Base-by-base conservation (phyloP, 257 asterid species). In the Penstemon newberryi region DNA sequence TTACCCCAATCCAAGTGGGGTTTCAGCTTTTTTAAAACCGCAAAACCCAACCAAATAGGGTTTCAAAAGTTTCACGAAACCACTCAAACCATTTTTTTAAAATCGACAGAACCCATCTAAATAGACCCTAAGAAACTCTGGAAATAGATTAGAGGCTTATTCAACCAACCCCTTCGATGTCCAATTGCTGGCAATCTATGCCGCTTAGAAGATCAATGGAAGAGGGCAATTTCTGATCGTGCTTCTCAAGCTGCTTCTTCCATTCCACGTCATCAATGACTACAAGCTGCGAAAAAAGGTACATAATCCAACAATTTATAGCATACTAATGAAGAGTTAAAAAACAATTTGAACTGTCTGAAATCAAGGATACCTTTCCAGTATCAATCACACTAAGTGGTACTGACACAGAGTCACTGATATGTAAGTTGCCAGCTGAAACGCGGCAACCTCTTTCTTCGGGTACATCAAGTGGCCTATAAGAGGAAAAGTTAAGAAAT, bases 381-480 rank as follows among this genome's bases (percentile, higher is more conserved):
- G 77, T 70, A 52, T 88, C 97, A 47, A 90, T 88, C 60, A 82
- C 83, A 72, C 84, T 76, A 65, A 90, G 65, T 11, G 97, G 95
- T 51, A 86, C 56, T 1, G 80, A 79, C 25, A 70, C 25, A 51
- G 97, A 90, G 18, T 73, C 74, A 8, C 81, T 65, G 52, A 85
- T 60, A 13, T 82, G 73, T 43, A 90, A 39, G 70, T 72, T 58
- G 37, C 69, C 68, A 37, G 12, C 41, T n/a, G 60, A 57, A 70
- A 87, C 78, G 46, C 15, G 51, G 68, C 89, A 87, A 74, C 96
- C 87, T 64, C 54, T 75, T 39, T 55, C 70, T 59, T 75, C 83
- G 3, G 91, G 87, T 43, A 81, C 56, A 65, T 65, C 83, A 55
- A 86, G 63, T 39, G 90, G 97, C 79, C 97, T 88, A 54, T 66